Base-by-base conservation (phyloP, 306 rosid species). In the Ziziphus jujuba region DNA sequence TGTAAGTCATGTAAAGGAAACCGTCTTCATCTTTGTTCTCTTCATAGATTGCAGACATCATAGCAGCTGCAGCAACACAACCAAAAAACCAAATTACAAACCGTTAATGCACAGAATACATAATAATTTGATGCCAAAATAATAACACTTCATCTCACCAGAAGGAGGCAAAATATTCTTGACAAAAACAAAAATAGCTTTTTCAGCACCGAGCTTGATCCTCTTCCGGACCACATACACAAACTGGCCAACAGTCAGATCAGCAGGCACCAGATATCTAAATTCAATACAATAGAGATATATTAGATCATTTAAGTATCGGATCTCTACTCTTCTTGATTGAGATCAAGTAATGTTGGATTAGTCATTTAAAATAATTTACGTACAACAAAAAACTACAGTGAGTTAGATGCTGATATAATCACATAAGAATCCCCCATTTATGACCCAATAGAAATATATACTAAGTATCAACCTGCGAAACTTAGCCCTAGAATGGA, bases 11-110 rank as follows among this genome's bases (percentile, higher is more conserved):
- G 33, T 86, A 86, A 25, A 86, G 84, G 63, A 86, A 86, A 43
- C 88, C 91, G 71, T 86, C 91, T 68, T 80, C 91, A 25, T 76
- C 88, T 75, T 86, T 83, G 11, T 83, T 56, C 56, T 83, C 87
- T 23, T 86, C 88, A 13, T 83, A 81, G 21, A 81, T 67, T 59
- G 81, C 63, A 36, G 88, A 83, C 82, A 86, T 76, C 63, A 83
- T 64, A 56, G 86, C 83, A 58, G 88, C 87, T 83, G 79, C 75
- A 71, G 45, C 15, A 75, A 72, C 31, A 69, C 16, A 43, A 67
- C 61, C 66, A 47, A 43, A n/a, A 11, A 35, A 28, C 17, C 49
- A 24, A 64, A 62, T 51, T 23, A 24, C 55, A 9, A 45, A 69
- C 50, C 7, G 19, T 51, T 56, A 7, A 66, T 19, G 25, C 49